phyloP scores from a whole-genome alignment of 345 rosid species.

The Microthlaspi erraticum region DNA sequence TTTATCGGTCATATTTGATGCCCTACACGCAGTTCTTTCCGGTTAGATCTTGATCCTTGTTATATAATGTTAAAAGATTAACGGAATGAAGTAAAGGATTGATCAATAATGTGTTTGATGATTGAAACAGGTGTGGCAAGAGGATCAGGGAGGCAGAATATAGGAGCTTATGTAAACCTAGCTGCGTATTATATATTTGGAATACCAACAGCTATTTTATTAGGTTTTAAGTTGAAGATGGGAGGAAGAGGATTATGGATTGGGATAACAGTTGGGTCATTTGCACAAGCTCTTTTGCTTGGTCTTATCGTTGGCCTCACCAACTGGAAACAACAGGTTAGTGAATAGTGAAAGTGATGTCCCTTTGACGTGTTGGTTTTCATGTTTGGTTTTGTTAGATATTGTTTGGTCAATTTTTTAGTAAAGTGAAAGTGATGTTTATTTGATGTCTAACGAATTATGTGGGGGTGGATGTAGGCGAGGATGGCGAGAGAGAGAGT shows the following conservation, averaged over 20 bases:
- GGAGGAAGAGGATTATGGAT: constrained; percentile 46
- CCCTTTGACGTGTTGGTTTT: not conserved
- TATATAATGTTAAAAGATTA: no score
- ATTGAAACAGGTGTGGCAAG: constrained; percentile 43
- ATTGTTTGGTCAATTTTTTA: not conserved
- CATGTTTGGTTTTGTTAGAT: not conserved
- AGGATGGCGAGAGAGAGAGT: constrained; percentile 40
- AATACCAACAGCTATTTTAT: constrained; percentile 38
- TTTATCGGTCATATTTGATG: constrained; percentile 45
- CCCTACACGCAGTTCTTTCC: constrained; percentile 42
- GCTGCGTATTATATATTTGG: constrained; percentile 46
- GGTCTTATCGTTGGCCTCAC: constrained; percentile 38
- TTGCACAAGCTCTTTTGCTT: constrained; percentile 39
- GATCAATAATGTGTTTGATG: not conserved
- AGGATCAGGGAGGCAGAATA: constrained; percentile 48
- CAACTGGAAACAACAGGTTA: constrained; percentile 49
- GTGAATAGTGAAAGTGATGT: constrained; percentile 14
- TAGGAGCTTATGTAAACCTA: constrained; percentile 45
- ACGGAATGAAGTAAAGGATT: not conserved
- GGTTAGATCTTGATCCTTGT: constrained; percentile 24
- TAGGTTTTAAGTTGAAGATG: constrained; percentile 41
- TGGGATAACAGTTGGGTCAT: constrained; percentile 45
- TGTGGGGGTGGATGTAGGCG: constrained; percentile 24
- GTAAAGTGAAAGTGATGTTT: constrained; percentile 2
- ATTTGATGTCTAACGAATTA: not conserved